Base-by-base conservation (phyloP, 2,329 filamentous ascomycete genomes). In the Talaromyces sp. region DNA sequence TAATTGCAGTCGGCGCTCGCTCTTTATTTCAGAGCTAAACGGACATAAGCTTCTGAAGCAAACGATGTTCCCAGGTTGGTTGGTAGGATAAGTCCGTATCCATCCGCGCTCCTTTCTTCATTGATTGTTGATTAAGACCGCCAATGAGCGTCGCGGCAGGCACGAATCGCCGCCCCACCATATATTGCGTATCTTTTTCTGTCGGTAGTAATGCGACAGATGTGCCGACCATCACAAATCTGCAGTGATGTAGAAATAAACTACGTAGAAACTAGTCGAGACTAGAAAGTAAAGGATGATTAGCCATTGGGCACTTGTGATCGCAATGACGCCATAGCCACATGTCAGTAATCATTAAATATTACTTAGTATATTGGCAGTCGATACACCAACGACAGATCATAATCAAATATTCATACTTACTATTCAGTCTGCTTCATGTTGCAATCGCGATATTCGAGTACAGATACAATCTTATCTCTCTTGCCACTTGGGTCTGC, bases 291-390 rank as follows among this genome's bases (percentile, higher is more conserved):
- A n/a, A n/a, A n/a, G n/a, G n/a, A n/a, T n/a, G n/a, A n/a, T n/a
- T n/a, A n/a, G n/a, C n/a, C n/a, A n/a, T n/a, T n/a, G 13, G 22
- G 49, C 15, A 7, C 25, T 29, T 29, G 49, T n/a, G 27, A 31
- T n/a, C 49, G 31, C 49, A 17, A 53, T 53, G 49, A 53, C 49
- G 49, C 49, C 49, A 53, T 53, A 29, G 49, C 49, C 49, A 53
- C 49, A 29, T 53, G 3, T 31, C 22, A 29, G 47, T 51, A 51
- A 51, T 27, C 27, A 29, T 2, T 29, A 29, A 5, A 29, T 2
- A 29, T 29, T 29, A 29, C 27, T 29, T 29, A 29, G 27, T 29
- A 29, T 29, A 29, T 29, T 29, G 27, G 27, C 27, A 29, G 27
- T 29, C 27, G 27, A 29, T 29, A 29, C 27, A 29, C 27, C 27